Conservation (phyloP, 495 filamentous ascomycete species). For the Pseudevernia furfuracea region DNA sequence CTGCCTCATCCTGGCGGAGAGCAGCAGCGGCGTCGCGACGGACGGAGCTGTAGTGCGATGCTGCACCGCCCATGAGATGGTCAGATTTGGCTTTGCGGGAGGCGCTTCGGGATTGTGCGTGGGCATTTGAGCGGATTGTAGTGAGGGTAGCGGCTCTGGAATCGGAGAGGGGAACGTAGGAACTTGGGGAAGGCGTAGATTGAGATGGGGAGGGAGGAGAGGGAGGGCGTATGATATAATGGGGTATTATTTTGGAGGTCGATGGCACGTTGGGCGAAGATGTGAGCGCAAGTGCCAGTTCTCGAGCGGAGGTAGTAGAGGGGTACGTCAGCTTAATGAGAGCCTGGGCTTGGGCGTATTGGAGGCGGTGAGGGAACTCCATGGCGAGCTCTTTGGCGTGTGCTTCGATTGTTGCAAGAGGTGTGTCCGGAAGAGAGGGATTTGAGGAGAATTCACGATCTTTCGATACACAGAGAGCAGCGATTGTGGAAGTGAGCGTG, state of each 20-base stretch:
- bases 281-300: constrained; percentile 49
- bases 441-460: constrained; percentile 3
- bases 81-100: constrained; percentile 58
- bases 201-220: constrained; percentile 4
- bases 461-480: constrained; percentile 33
- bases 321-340: constrained; percentile 50
- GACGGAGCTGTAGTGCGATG: constrained; percentile 55
- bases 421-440: constrained; percentile 15
- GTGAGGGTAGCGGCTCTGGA: constrained; percentile 32
- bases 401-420: constrained; percentile 30
- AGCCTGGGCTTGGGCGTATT: constrained; percentile 35
- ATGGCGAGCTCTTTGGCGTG: constrained; percentile 47
- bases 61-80: constrained; percentile 56
- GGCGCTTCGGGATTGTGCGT: constrained; percentile 52
- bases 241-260: constrained; percentile 35
- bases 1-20: constrained; percentile 22
- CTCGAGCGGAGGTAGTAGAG: constrained; percentile 48
- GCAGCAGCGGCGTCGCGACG: constrained; percentile 47
- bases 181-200: not conserved
- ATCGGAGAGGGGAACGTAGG: constrained; percentile 6
- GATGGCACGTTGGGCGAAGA: constrained; percentile 29
- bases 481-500: constrained; percentile 50
- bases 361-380: constrained; percentile 46
- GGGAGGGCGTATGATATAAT: constrained; percentile 25
- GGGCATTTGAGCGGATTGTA: constrained; percentile 40